These are phyloP conservation scores for Moelleriella libera DNA, from an alignment of 2,329 filamentous ascomycete species.

Conservation along the genomic window DNA sequence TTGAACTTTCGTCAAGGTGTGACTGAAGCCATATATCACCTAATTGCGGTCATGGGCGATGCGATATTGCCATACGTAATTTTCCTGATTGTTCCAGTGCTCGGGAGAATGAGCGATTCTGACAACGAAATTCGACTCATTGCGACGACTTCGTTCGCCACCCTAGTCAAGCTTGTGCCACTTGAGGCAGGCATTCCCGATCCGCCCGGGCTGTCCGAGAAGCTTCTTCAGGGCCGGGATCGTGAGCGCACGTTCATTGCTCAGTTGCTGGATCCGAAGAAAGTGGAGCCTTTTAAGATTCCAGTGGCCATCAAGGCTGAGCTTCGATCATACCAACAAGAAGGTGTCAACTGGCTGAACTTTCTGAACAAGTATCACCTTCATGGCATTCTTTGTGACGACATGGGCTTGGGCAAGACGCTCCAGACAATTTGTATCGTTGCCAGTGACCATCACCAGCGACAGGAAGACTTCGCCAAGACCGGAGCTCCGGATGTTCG, in stretches of 20 bases:
- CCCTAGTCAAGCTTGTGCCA: conserved; percentile 89
- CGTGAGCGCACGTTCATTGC: conserved; percentile 92
- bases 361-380: conserved; percentile 98
- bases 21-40: conserved; percentile 88
- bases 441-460: conserved; percentile 88
- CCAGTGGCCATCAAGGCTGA: conserved; percentile 96
- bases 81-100: conserved; percentile 92
- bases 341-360: conserved; percentile 96
- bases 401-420: conserved; percentile 98
- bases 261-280: conserved; percentile 91
- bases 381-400: conserved; percentile 94
- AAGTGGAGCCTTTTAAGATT: conserved; percentile 86
- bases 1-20: conserved; percentile 83
- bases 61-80: conserved; percentile 93
- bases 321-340: conserved; percentile 92
- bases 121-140: conserved; percentile 91
- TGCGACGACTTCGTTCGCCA: conserved; percentile 93
- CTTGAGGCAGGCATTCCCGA: conserved; percentile 96
- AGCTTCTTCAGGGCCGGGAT: conserved; percentile 79
- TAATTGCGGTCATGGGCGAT: conserved; percentile 98
- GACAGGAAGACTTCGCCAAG: conserved; percentile 78
- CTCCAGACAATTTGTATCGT: conserved; percentile 96
- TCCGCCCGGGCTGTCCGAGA: conserved; percentile 79
- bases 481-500: conserved; percentile 67
- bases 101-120: conserved; percentile 96